Evolutionary conservation across 2,329 filamentous ascomycete species (phyloP).

Genomic region (Niveomyces coronatus): DNA sequence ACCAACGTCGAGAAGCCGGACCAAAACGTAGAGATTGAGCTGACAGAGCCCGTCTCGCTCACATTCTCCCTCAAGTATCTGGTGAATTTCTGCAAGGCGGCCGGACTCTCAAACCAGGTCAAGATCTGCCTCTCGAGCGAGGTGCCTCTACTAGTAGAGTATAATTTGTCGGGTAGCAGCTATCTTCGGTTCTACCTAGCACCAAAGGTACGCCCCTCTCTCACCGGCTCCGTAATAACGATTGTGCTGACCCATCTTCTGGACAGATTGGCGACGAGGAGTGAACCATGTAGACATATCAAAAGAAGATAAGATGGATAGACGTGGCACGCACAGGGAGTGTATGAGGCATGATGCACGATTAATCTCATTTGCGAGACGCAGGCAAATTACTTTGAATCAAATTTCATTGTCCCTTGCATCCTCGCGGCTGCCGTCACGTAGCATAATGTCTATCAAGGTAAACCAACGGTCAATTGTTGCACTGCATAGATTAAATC

Average conservation of each 20-base stretch:
- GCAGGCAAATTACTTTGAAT: no score
- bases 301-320: conserved; percentile 9
- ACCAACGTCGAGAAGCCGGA: conserved; percentile 83
- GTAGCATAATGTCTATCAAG: no score
- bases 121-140: conserved; percentile 93
- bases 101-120: conserved; percentile 68
- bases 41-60: conserved; percentile 83
- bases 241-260: background rate
- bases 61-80: conserved; percentile 99
- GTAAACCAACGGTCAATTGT: no score
- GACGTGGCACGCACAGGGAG: no score
- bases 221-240: background rate
- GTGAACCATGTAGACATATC: conserved; percentile 13
- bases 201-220: conserved; percentile 65
- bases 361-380: no score
- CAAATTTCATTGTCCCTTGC: no score
- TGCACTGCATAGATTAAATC: no score
- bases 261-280: conserved; percentile 21
- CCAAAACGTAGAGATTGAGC: conserved; percentile 76
- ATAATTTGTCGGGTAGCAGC: conserved; percentile 68
- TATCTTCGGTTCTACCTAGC: conserved; percentile 96
- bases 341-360: no score
- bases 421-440: no score
- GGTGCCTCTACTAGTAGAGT: conserved; percentile 93
- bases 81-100: conserved; percentile 99